These are phyloP conservation scores for Coniophora puteana DNA, from an alignment of 1,284 basidiomycete species.

Conservation along the genomic window DNA sequence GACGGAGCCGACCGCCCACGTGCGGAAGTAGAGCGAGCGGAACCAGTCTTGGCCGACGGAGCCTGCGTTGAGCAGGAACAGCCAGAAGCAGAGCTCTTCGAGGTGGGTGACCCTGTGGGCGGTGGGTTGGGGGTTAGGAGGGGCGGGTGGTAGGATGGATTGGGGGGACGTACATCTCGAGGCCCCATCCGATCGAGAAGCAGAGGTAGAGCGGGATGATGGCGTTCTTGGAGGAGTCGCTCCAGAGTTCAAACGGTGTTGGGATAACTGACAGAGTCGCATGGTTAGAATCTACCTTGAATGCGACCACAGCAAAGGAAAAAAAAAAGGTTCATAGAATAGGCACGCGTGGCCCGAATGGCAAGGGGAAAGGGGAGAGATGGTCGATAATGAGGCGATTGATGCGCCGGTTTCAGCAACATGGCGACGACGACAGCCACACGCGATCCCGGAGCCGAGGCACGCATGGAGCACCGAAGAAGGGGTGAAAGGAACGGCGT, in stretches of 20 bases:
- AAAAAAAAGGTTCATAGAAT: neutral
- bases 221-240: conserved; percentile 35
- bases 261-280: conserved; percentile 50
- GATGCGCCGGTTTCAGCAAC: too few relatives aligned
- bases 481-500: neutral
- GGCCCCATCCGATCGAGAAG: conserved; percentile 61
- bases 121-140: conserved; percentile 6
- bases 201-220: conserved; percentile 61
- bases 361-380: too few relatives aligned
- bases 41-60: conserved; percentile 70
- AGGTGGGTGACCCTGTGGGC: conserved; percentile 65
- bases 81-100: conserved; percentile 83
- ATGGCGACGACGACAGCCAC: too few relatives aligned
- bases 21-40: conserved; percentile 64
- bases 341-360: too few relatives aligned
- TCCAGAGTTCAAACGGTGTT: conserved; percentile 60
- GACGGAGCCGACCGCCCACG: conserved; percentile 61
- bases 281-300: neutral
- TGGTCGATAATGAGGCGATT: too few relatives aligned
- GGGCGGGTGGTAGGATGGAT: neutral
- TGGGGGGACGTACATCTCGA: conserved; percentile 59
- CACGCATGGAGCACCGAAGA: neutral
- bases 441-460: too few relatives aligned
- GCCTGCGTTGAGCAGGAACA: conserved; percentile 68
- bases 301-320: neutral